Evolutionary conservation across 2,329 filamentous ascomycete species (phyloP), one percentile per base, ranked within the genome.

Genomic region (Sporothrix humicola): DNA sequence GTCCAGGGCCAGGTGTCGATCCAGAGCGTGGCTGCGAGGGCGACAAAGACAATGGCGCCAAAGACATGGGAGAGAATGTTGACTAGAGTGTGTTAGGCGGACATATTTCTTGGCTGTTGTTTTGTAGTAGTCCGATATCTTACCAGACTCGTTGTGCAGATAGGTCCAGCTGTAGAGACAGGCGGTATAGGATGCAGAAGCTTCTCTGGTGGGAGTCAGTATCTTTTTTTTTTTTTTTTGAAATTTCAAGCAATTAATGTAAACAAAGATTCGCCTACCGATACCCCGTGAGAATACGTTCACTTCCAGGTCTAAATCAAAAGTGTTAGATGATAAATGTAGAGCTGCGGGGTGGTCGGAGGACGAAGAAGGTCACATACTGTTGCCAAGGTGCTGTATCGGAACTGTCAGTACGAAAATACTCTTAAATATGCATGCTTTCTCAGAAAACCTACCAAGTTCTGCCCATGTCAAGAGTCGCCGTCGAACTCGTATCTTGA

Each of bases 31-130:
- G 81, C 37, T 1, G 83, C 82, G 56, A 85, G 75, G 12, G 74
- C 73, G 9, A 81, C 63, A 77, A 86, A 86, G 20, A 85, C 17
- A 3, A 80, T n/a, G 1, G 81, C 79, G 8, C 84, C 85, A 48
- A 84, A 50, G 1, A 84, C 73, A 74, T 86, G 85, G 1, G 84
- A 85, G 74, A 81, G 83, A 20, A 86, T 86, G 75, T 85, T 86
- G 17, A 86, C 83, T 84, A 31, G 3, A 2, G 46, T 4, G 6
- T 13, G 46, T 26, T 26, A 26, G 23, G 23, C 23, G 23, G 23
- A 26, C 3, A 26, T 26, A 3, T 26, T 26, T 26, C 23, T 26
- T 1, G 23, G 23, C 23, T 1, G 23, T 26, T n/a, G n/a, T 1
- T 26, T 26, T 26, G 23, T 26, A 1, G 3, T 1, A 26, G 23